phyloP scores from a whole-genome alignment of 2,329 filamentous ascomycete species.

The Talaromyces sp. region DNA sequence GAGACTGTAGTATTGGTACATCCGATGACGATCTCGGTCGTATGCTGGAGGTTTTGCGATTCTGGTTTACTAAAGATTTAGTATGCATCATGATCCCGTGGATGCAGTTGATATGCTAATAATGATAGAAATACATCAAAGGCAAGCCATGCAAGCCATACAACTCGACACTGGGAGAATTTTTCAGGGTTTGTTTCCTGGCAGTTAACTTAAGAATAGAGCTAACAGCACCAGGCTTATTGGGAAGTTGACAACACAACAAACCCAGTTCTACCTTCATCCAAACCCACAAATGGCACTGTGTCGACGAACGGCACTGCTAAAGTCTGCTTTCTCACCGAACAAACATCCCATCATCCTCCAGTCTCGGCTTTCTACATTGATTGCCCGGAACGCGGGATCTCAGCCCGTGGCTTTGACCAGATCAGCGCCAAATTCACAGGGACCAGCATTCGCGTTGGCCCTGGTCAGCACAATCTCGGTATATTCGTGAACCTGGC shows the following conservation, averaged over 20 bases:
- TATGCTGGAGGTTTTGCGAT: conserved; percentile 90
- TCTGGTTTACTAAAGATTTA: conserved; percentile 98
- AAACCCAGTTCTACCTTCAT: conserved; percentile 54
- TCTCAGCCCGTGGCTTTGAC: conserved; percentile 85
- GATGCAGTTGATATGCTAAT: neutral
- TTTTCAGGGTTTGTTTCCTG: conserved; percentile 71
- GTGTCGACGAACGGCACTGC: conserved; percentile 49
- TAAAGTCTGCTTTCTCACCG: conserved; percentile 88
- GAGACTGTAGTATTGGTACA: conserved; percentile 65
- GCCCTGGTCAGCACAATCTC: conserved; percentile 86
- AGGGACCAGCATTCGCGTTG: conserved; percentile 87
- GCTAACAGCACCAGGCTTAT: conserved; percentile 64
- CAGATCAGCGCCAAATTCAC: conserved; percentile 98
- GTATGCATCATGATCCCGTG: conserved; percentile 34
- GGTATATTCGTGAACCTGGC: conserved; percentile 91
- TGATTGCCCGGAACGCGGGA: conserved; percentile 84
- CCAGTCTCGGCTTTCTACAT: conserved; percentile 95
- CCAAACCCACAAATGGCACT: conserved; percentile 32
- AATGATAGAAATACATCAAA: conserved; percentile 82
- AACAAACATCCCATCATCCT: conserved; percentile 97
- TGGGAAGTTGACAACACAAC: conserved; percentile 86
- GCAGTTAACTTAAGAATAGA: neutral
- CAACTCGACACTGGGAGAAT: conserved; percentile 94
- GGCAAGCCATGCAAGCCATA: conserved; percentile 98
- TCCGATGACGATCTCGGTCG: conserved; percentile 88